Conservation (phyloP, 2,329 filamentous ascomycete species). For the Lojkania enalia region DNA sequence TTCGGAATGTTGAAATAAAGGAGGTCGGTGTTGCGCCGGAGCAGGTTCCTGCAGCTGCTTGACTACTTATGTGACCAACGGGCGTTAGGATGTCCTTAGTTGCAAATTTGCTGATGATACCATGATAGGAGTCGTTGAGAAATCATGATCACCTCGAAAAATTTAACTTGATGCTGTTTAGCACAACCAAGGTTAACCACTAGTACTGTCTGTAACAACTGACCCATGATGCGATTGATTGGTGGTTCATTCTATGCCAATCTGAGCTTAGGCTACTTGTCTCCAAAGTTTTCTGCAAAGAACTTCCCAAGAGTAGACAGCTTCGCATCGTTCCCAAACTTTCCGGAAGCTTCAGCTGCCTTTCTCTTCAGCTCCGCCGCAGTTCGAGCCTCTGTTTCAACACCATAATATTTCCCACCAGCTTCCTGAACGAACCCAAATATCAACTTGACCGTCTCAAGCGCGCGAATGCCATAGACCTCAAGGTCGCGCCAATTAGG, state of each 20-base stretch:
- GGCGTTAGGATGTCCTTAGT: too few species aligned
- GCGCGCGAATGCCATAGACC: constrained; percentile 18
- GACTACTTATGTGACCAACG: too few species aligned
- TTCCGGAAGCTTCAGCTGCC: constrained; percentile 20
- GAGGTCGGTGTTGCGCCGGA: constrained; percentile 31
- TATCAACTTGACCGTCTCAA: constrained; percentile 26
- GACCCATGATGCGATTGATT: too few species aligned
- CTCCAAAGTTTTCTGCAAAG: constrained; percentile 6
- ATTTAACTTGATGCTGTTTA: too few species aligned
- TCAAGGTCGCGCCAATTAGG: constrained; percentile 20
- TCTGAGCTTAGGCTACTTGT: too few species aligned
- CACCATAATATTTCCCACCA: constrained; percentile 24
- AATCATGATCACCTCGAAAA: too few species aligned
- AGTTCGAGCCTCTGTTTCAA: constrained; percentile 19
- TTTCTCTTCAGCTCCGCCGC: constrained; percentile 22
- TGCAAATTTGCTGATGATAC: too few species aligned
- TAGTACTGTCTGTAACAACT: too few species aligned
- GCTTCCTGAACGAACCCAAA: constrained; percentile 25
- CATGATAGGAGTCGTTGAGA: too few species aligned
- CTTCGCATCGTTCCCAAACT: constrained; percentile 7
- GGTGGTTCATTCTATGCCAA: too few species aligned
- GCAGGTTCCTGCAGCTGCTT: constrained; percentile 2
- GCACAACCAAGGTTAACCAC: too few species aligned
- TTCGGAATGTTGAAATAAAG: constrained; percentile 25
- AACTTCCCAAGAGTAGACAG: constrained; percentile 8